These are phyloP conservation scores for Dichotomocladium elegans DNA, from an alignment of 371 early-diverging fungal genomes.

Conservation along the genomic window DNA sequence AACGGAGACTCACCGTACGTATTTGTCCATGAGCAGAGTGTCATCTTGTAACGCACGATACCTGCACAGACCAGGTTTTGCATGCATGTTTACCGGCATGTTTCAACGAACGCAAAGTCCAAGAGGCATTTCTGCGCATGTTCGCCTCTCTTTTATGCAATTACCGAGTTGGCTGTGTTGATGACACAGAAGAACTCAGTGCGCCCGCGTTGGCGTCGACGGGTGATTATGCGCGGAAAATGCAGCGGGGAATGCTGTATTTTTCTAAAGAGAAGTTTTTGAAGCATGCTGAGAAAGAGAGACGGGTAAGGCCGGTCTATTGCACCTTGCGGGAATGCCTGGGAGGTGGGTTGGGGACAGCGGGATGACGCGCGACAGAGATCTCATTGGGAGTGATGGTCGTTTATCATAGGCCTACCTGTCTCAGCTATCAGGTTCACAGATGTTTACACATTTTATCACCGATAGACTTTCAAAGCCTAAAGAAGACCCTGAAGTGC, in stretches of 20 bases:
- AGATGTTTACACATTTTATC: constrained; percentile 81
- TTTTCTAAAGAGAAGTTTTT: constrained; percentile 65
- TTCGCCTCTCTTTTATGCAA: constrained; percentile 75
- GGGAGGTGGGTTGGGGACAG: too few species aligned
- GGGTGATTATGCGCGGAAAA: constrained; percentile 7
- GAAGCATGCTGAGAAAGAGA: constrained; percentile 63
- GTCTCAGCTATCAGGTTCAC: constrained; percentile 62
- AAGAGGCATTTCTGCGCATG: constrained; percentile 67
- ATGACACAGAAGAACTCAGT: constrained; percentile 21
- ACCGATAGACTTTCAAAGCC: constrained; percentile 67
- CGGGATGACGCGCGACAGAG: too few species aligned
- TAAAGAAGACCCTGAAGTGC: constrained; percentile 65
- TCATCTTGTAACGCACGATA: constrained; percentile 55
- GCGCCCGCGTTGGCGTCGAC: constrained; percentile 5
- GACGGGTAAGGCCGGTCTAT: constrained; percentile 56
- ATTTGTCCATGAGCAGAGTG: constrained; percentile 27
- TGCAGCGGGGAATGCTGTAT: constrained; percentile 18
- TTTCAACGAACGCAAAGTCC: constrained; percentile 71
- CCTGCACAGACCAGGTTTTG: constrained; percentile 50
- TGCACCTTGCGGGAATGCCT: too few species aligned
- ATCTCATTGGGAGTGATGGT: too few species aligned
- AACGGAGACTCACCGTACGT: background rate
- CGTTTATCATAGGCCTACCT: constrained; percentile 48
- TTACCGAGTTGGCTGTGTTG: constrained; percentile 58
- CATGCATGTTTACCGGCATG: constrained; percentile 58